Percentiles rank a stretch among this genome's conserved stretches.
These are phyloP conservation scores for Xylaria sp. DNA, from an alignment of 2,329 filamentous ascomycete species.

Conservation along the genomic window DNA sequence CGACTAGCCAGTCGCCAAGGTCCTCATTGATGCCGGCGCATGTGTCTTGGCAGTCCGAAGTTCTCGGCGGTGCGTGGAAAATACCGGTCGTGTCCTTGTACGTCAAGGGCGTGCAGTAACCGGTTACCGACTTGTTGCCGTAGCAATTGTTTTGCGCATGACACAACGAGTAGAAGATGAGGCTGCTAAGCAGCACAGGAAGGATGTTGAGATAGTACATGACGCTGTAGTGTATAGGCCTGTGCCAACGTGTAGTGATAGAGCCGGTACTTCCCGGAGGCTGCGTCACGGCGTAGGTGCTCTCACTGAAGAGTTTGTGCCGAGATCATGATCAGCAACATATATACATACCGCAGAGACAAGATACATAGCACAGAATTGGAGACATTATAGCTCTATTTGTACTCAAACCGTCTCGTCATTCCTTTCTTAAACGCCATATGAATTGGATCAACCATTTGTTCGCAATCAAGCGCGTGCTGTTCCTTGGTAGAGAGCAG, in stretches of 20 bases:
- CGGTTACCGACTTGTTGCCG: constrained; percentile 21
- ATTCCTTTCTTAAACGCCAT: neutral
- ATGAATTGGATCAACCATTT: neutral
- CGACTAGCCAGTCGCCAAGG: constrained; percentile 34
- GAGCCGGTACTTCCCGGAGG: neutral
- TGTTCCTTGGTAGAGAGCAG: neutral
- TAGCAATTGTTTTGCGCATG: constrained; percentile 25
- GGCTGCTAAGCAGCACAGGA: constrained; percentile 13
- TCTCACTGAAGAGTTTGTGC: neutral
- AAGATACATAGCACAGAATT: neutral
- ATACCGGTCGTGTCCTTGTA: constrained; percentile 29
- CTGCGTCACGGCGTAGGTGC: neutral
- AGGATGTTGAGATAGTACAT: constrained; percentile 8
- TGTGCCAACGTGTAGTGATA: neutral
- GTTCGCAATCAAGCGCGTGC: neutral
- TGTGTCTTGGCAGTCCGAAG: constrained; percentile 30
- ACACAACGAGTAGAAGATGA: neutral
- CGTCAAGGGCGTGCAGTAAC: constrained; percentile 33
- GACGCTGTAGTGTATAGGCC: neutral
- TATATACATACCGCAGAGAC: neutral
- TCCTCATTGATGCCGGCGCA: constrained; percentile 31
- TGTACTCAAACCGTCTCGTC: neutral
- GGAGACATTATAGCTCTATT: constrained; percentile 6
- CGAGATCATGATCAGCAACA: neutral
- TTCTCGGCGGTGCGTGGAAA: constrained; percentile 5